phyloP scores from a whole-genome alignment of 257 asterid genomes.

The Capsicum pubescens region DNA sequence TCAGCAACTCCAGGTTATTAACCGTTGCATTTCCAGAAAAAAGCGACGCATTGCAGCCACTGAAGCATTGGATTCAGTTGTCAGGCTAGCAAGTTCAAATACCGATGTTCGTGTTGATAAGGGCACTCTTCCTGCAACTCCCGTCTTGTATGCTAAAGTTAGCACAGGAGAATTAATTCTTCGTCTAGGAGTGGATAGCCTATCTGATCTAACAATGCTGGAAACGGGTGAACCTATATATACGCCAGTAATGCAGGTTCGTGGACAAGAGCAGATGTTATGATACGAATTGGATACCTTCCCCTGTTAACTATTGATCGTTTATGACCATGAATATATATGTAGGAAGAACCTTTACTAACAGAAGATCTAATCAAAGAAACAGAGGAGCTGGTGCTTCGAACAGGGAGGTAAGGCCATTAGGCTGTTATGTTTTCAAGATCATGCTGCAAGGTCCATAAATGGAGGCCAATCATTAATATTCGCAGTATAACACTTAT shows the following conservation, averaged over 20 bases:
- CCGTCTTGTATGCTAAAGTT: constrained; percentile 65
- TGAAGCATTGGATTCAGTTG: constrained; percentile 73
- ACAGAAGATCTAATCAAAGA: constrained; percentile 97
- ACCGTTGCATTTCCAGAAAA: constrained; percentile 94
- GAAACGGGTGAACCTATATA: constrained; percentile 94
- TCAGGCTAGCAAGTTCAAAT: constrained; percentile 54
- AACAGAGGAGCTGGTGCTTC: constrained; percentile 95
- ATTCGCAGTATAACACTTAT: background rate
- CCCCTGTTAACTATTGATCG: constrained; percentile 34
- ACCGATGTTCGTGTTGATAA: constrained; percentile 51
- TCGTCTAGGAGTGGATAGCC: constrained; percentile 85
- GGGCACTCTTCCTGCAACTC: constrained; percentile 45
- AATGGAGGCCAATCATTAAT: background rate
- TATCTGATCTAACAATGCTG: constrained; percentile 76
- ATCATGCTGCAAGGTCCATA: constrained; percentile 25
- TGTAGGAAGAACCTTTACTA: constrained; percentile 88
- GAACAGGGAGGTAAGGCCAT: constrained; percentile 85
- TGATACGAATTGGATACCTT: constrained; percentile 26
- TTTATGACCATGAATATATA: constrained; percentile 31
- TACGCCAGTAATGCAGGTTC: constrained; percentile 92
- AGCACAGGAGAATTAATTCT: constrained; percentile 81
- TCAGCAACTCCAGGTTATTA: constrained; percentile 97
- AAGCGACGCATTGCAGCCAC: constrained; percentile 72
- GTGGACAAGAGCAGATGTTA: constrained; percentile 38
- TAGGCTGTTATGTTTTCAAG: constrained; percentile 33